These are phyloP conservation scores for Backusella circina DNA, from an alignment of 192 early-diverging fungal species.

Conservation along the genomic window DNA sequence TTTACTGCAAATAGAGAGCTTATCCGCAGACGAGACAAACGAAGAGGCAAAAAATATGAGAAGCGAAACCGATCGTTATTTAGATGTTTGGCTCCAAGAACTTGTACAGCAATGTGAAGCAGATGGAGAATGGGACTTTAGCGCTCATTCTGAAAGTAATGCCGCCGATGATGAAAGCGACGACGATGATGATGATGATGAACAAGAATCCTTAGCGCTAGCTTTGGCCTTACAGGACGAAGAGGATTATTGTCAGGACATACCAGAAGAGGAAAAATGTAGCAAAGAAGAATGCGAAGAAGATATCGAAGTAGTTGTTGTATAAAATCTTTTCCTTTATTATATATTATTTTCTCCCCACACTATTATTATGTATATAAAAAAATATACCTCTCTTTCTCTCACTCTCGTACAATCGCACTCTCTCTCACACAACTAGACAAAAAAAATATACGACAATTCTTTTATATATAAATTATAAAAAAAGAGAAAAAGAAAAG, in stretches of 20 bases:
- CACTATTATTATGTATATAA: conserved; percentile 1
- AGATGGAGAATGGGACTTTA: conserved; percentile 22
- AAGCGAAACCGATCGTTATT: conserved; percentile 25
- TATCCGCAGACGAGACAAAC: conserved; percentile 30
- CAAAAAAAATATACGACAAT: not conserved
- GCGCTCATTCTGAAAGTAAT: not conserved
- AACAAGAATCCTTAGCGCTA: conserved; percentile 25
- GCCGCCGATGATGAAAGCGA: not conserved
- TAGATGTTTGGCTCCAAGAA: conserved; percentile 32
- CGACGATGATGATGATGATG: conserved; percentile 13
- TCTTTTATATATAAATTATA: not conserved
- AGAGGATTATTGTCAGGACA: conserved; percentile 20
- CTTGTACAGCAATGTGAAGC: conserved; percentile 27
- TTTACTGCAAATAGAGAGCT: conserved; percentile 29
- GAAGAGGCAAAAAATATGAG: conserved; percentile 20
- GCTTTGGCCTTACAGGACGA: conserved; percentile 25
- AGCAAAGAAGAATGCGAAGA: conserved; percentile 10
- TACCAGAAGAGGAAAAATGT: conserved; percentile 16
- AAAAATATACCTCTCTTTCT: not conserved
- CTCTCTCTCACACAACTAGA: not conserved
- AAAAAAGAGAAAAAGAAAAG: not conserved
- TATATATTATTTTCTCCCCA: not conserved
- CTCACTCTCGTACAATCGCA: not conserved
- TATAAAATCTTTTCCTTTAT: not conserved
- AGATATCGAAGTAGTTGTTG: conserved; percentile 8